Base-by-base conservation (phyloP, 768 basidiomycete genomes). In the Mycena venus region DNA sequence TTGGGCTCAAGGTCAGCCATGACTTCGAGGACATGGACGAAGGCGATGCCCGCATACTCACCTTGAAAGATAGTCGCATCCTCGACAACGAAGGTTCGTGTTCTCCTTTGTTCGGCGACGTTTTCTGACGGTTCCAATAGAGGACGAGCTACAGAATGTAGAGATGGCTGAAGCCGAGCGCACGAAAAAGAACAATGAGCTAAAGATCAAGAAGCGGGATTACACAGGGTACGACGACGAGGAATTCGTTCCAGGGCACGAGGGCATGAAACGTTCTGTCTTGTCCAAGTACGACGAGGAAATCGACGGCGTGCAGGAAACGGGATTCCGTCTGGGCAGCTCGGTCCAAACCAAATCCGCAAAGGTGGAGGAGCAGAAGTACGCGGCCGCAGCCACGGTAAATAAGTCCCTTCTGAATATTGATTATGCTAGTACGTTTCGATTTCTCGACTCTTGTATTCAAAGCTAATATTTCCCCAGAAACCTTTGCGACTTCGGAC, bases 151-250 rank as follows among this genome's bases (percentile, higher is more conserved):
- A 17, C 95, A 98, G 85, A 99, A 99, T 77, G 88, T 98, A 67
- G 96, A 98, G 79, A 91, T 99, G 90, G 96, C 96, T 0, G 97
- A 98, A 81, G 92, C 90, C 62, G 96, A 97, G 77, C 91, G 90
- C 25, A 90, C 89, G 19, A 91, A 95, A 79, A 93, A 96, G 84
- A 92, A 93, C 40, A 86, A 91, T 61, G 95, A 97, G 53, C 84
- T 95, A 60, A 98, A 98, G 84, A 96, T 94, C 55, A 96, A 98
- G 86, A 92, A 90, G 70, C 91, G 90, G 29, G 94, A 95, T 80
- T 99, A 99, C 80, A 97, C 96, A 0, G 97, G 97, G 19, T 98
- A 95, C 81, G 97, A 99, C 78, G 98, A 99, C 78, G 97, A 98
- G 6, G 98, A 99, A 80, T 99, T 99, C 77, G 86, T 83, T 3